Evolutionary conservation across 495 filamentous ascomycete species (phyloP).

Genomic region (Neurospora sp.): DNA sequence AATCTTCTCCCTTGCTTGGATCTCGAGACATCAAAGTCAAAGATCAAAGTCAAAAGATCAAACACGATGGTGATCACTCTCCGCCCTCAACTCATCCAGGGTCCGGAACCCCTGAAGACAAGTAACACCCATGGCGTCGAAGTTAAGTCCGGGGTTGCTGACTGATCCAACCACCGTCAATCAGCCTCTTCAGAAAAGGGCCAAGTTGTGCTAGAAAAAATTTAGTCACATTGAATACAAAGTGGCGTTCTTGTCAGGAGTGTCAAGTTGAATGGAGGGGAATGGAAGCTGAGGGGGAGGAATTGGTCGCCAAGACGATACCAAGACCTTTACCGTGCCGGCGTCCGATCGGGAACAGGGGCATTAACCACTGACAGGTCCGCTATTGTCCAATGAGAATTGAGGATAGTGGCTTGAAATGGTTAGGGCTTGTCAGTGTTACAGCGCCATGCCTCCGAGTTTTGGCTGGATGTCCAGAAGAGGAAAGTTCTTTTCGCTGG

Average conservation of each 20-base stretch:
- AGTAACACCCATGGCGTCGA: neutral
- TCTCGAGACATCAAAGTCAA: neutral
- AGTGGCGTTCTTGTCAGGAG: neutral
- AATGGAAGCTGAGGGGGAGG: neutral
- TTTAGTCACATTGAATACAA: neutral
- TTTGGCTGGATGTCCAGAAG: neutral
- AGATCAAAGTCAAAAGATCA: too few species aligned
- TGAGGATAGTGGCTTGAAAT: neutral
- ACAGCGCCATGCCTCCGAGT: neutral
- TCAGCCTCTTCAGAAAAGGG: neutral
- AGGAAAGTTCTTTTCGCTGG: neutral
- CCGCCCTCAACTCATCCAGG: neutral
- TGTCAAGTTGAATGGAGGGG: neutral
- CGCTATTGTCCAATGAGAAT: neutral
- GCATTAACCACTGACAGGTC: neutral
- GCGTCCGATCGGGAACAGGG: neutral
- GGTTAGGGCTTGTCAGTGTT: neutral
- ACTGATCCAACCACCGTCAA: neutral
- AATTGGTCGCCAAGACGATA: neutral
- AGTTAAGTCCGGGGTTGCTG: neutral
- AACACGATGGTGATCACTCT: too few species aligned
- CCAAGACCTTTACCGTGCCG: neutral
- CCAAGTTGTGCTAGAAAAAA: neutral
- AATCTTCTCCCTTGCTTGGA: neutral
- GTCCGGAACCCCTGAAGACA: neutral